A percentile compares a stretch with the other conserved stretches of the same genome.
These are phyloP conservation scores for Alectoria sarmentosa DNA, from an alignment of 495 filamentous ascomycete genomes.

Conservation along the genomic window DNA sequence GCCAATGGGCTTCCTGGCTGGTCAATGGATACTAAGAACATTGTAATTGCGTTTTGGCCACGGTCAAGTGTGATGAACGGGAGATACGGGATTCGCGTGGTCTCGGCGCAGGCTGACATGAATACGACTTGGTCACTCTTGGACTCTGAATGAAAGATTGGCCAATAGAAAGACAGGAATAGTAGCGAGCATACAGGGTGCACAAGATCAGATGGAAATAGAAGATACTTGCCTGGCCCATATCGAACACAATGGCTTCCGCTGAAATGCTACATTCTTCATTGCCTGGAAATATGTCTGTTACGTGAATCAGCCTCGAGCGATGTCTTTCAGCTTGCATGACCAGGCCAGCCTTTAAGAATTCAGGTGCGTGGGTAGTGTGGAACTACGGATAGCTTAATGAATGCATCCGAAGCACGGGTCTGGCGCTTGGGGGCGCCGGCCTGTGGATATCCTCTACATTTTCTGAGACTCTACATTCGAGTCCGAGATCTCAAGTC, in stretches of 20 bases:
- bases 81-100: not conserved
- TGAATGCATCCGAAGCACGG: no score
- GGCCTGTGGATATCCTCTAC: no score
- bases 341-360: not conserved
- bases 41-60: conserved; percentile 11
- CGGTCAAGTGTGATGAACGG: conserved; percentile 2
- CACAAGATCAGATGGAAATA: not conserved
- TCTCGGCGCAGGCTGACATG: not conserved
- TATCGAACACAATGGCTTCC: not conserved
- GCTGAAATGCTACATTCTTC: not conserved
- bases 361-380: not conserved
- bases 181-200: not conserved
- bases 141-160: not conserved
- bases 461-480: no score
- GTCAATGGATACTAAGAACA: not conserved
- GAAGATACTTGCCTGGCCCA: not conserved
- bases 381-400: no score
- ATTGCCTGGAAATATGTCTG: not conserved
- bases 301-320: not conserved
- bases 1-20: not conserved
- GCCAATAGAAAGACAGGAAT: not conserved
- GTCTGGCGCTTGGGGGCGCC: no score
- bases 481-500: no score
- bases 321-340: not conserved
- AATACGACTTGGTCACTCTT: not conserved